Percentiles rank a stretch among this genome's conserved stretches.
phyloP scores from a whole-genome alignment of 306 rosid genomes.

The Chamaecrista fasciculata region DNA sequence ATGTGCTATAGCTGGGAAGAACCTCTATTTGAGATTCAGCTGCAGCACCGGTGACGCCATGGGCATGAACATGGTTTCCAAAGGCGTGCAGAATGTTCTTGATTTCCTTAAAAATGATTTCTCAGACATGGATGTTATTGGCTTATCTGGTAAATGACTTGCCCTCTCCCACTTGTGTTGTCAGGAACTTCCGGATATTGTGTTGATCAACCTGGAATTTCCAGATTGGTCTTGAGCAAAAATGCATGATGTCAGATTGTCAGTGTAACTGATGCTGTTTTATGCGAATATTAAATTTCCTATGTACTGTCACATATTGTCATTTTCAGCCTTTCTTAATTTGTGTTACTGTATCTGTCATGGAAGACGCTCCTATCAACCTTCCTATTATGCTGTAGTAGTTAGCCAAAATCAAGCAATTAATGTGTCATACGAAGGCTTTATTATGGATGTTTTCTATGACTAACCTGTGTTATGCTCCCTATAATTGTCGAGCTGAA shows the following conservation, averaged over 20 bases:
- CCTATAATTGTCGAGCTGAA: constrained; percentile 1
- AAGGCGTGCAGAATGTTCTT: constrained; percentile 78
- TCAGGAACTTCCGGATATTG: background rate
- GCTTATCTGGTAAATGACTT: constrained; percentile 60
- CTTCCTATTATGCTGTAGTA: background rate
- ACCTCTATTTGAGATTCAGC: constrained; percentile 55
- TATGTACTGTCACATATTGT: background rate
- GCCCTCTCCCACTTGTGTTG: constrained; percentile 8
- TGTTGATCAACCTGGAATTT: background rate
- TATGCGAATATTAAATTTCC: background rate
- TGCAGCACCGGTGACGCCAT: constrained; percentile 87
- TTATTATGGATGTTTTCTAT: background rate
- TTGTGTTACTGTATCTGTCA: background rate
- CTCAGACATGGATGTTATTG: constrained; percentile 80
- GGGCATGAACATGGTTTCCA: constrained; percentile 93
- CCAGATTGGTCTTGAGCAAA: constrained; percentile 1
- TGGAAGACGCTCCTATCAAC: background rate
- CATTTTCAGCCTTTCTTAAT: background rate
- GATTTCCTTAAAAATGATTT: constrained; percentile 69
- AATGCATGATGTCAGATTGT: constrained; percentile 25
- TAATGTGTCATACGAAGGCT: background rate
- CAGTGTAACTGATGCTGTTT: background rate
- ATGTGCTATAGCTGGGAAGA: constrained; percentile 68
- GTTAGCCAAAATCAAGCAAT: constrained; percentile 9
- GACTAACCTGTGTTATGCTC: background rate